Evolutionary conservation across 1,284 basidiomycete species (phyloP), one percentile per base, ranked within the genome.

Genomic region (Gomphus sp.): DNA sequence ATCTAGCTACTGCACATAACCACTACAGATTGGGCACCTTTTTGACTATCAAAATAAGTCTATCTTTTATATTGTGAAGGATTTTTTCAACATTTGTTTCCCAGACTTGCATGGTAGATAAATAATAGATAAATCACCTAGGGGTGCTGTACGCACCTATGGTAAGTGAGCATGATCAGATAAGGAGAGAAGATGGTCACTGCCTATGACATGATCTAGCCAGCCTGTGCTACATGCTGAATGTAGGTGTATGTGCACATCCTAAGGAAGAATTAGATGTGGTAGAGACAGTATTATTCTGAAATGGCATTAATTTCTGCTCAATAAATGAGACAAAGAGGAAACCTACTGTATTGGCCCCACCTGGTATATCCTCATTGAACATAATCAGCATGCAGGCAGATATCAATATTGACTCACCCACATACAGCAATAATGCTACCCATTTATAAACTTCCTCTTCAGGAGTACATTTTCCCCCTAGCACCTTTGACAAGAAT

Each of bases 201-300:
- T 25, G 14, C 59, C 61, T 3, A 66, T 64, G 1, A 68, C 60
- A 4, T 11, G 11, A 43, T 70, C 67, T 16, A 70, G 55, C 70
- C 69, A 1, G 34, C 49, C 50, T 68, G 69, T 4, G 64, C 52
- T 34, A 61, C 61, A 14, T 34, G 25, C 37, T 66, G 62, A 11
- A 65, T 62, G 4, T 59, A 49, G 2, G 68, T 69, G 45, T 64
- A 61, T 0, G 60, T 45, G 12, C 64, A 58, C 66, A 70, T 67
- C 22, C 64, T 63, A 39, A 69, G 55, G 28, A 70, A 63, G 47
- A 70, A 69, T 34, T 61, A 7, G 51, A 47, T 4, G 66, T 37
- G 8, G 64, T 44, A 12, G 61, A 51, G 9, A 58, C 54, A 3
- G 62, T 62, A 54, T 63, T 18, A 16, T 4, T 4, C 3, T 4